Conservation (phyloP, 495 filamentous ascomycete genomes). For the Thozetella sp. region DNA sequence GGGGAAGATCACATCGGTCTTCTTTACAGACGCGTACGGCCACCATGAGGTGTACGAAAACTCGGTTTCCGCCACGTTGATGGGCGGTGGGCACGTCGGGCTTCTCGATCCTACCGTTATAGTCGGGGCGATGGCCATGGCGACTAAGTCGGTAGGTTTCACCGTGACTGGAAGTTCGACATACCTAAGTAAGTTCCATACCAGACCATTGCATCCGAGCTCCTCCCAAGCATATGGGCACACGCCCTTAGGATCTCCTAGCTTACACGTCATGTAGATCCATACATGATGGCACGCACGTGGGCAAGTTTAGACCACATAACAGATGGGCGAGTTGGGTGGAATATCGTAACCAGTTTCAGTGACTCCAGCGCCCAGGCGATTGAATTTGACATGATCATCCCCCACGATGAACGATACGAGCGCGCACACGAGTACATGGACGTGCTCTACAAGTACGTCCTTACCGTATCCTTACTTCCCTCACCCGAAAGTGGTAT, state of each 20-base stretch:
- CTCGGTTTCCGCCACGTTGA: not conserved
- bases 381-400: not conserved
- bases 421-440: not conserved
- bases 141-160: not conserved
- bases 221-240: too few species aligned
- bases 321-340: not conserved
- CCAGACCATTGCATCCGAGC: too few species aligned
- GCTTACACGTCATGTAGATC: not conserved
- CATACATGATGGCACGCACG: not conserved
- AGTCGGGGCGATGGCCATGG: not conserved
- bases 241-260: too few species aligned
- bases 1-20: not conserved
- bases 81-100: not conserved
- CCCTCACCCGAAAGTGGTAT: too few species aligned
- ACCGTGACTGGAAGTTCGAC: not conserved
- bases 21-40: not conserved
- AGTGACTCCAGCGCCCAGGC: not conserved
- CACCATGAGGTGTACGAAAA: not conserved
- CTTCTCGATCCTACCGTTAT: not conserved
- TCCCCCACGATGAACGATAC: not conserved
- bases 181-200: not conserved
- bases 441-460: not conserved
- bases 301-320: not conserved
- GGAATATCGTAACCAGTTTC: not conserved
- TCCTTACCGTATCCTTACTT: too few species aligned